Conservation (phyloP, 495 filamentous ascomycete genomes). For the Neurospora cerealis region DNA sequence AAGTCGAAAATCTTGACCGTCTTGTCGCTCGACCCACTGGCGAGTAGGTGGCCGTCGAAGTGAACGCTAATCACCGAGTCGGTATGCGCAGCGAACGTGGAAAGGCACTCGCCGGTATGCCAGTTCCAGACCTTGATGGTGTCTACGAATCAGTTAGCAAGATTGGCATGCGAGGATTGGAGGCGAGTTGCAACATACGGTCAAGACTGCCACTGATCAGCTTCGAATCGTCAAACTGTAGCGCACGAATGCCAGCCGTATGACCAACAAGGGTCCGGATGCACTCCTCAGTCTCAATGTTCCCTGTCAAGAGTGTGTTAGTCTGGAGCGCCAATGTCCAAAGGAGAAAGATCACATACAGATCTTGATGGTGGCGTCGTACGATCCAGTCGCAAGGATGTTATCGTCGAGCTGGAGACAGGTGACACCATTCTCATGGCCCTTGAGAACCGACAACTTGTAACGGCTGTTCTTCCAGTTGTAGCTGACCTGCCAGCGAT, state of each 20-base stretch:
- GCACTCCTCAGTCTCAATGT: constrained; percentile 78
- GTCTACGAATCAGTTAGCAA: constrained; percentile 14
- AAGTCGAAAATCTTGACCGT: constrained; percentile 95
- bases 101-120: constrained; percentile 81
- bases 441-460: constrained; percentile 68
- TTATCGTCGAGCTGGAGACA: constrained; percentile 93
- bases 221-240: constrained; percentile 89
- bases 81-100: constrained; percentile 65
- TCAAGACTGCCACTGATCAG: constrained; percentile 26
- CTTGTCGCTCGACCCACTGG: constrained; percentile 78
- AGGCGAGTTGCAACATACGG: constrained; percentile 6
- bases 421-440: constrained; percentile 91
- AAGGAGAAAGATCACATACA: constrained; percentile 34
- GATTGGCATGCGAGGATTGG: not conserved
- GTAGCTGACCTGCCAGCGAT: constrained; percentile 36
- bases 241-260: constrained; percentile 66
- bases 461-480: constrained; percentile 96
- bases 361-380: constrained; percentile 88
- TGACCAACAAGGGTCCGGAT: constrained; percentile 77
- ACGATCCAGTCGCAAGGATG: constrained; percentile 87
- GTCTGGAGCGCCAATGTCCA: not conserved
- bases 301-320: constrained; percentile 30
- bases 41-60: constrained; percentile 72
- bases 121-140: constrained; percentile 94
- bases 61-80: constrained; percentile 76